Conservation (phyloP, 192 early-diverging fungal genomes). For the Piromyces finnis region DNA sequence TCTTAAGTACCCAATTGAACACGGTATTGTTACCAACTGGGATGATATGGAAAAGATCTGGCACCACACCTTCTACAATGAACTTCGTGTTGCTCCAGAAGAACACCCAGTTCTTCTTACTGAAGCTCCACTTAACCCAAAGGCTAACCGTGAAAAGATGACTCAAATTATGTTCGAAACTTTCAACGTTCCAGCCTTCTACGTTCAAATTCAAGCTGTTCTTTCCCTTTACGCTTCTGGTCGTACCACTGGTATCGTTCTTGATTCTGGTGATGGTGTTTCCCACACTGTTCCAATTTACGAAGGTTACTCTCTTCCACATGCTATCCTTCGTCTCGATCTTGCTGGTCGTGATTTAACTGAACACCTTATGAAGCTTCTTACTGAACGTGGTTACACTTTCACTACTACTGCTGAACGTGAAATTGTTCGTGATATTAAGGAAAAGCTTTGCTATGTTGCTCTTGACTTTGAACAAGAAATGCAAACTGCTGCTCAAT, state of each 20-base stretch:
- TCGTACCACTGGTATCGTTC: conserved; percentile 94
- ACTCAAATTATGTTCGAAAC: conserved; percentile 99
- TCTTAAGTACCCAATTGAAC: conserved; percentile 76
- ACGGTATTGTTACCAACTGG: conserved; percentile 89
- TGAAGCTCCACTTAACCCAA: conserved; percentile 94
- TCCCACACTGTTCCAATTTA: conserved; percentile 95
- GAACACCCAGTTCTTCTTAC: conserved; percentile 95
- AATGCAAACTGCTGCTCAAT: conserved; percentile 82
- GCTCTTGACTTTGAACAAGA: conserved; percentile 67
- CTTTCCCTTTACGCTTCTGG: conserved; percentile 92
- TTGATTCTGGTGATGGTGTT: conserved; percentile 97
- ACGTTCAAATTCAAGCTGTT: conserved; percentile 91
- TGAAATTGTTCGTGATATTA: conserved; percentile 98
- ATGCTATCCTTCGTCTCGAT: conserved; percentile 92
- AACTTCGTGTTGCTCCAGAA: conserved; percentile 93
- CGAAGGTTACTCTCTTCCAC: conserved; percentile 88
- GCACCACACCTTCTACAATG: conserved; percentile 87
- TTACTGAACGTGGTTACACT: conserved; percentile 88
- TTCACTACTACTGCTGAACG: conserved; percentile 90
- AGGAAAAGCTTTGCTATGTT: conserved; percentile 98
- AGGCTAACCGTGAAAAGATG: conserved; percentile 98
- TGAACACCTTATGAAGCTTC: conserved; percentile 79
- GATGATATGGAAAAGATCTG: conserved; percentile 90
- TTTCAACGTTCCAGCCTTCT: conserved; percentile 93
- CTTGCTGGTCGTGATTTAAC: conserved; percentile 95